Percentiles rank a stretch among this genome's conserved stretches.
phyloP scores from a whole-genome alignment of 345 rosid species.

The Pugionium cornutum region DNA sequence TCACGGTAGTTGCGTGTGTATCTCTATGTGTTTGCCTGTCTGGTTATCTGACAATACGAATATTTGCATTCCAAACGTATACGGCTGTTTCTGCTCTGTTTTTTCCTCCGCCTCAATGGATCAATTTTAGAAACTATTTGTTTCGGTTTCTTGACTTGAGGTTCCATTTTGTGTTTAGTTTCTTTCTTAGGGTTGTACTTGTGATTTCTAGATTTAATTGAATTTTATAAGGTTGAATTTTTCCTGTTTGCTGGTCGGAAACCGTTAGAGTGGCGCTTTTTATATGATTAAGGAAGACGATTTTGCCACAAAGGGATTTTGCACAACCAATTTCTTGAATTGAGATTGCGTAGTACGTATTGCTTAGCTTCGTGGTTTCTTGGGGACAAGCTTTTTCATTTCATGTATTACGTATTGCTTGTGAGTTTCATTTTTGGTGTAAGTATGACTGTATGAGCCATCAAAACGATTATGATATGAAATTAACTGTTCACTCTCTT shows the following conservation, averaged over 20 bases:
- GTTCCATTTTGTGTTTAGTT: background rate
- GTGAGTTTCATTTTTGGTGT: constrained; percentile 10
- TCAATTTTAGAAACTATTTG: constrained; percentile 4
- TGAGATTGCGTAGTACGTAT: background rate
- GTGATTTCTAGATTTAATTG: background rate
- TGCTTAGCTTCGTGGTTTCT: background rate
- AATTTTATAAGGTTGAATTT: background rate
- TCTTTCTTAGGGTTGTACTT: background rate
- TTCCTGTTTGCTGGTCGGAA: constrained; percentile 4
- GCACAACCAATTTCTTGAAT: background rate
- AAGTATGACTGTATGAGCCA: background rate
- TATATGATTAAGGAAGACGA: background rate
- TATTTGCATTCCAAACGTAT: constrained; percentile 14
- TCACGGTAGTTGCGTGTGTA: constrained; percentile 18
- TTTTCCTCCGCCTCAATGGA: constrained; percentile 2
- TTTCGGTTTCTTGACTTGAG: constrained; percentile 4
- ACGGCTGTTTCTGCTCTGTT: constrained; percentile 16
- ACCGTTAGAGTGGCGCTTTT: constrained; percentile 19
- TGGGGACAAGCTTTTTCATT: background rate
- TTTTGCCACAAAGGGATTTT: constrained; percentile 2
- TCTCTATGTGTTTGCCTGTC: constrained; percentile 8
- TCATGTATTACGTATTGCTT: background rate
- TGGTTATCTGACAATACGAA: background rate
- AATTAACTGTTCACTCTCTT: background rate
- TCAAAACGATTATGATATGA: constrained; percentile 1